Base-by-base conservation (phyloP, 2,329 filamentous ascomycete species). In the Arthrinium puccinioides region DNA sequence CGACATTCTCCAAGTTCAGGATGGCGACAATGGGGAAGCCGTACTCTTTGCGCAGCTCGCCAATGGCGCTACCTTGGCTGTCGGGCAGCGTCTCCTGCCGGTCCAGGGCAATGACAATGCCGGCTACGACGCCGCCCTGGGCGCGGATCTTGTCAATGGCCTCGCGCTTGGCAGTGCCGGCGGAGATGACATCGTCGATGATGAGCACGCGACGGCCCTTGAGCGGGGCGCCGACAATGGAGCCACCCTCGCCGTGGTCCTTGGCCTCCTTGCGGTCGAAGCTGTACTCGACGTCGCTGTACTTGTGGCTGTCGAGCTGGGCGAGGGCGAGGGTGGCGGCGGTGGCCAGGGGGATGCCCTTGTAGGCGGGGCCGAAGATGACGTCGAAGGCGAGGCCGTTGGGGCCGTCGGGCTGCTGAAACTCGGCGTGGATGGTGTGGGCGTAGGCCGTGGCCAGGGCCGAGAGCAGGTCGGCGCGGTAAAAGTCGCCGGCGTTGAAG, bases 221-320 rank as follows among this genome's bases (percentile, higher is more conserved):
- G 36, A 97, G 69, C 6, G 82, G 74, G 21, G 87, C 85, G 9
- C 92, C 92, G 11, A 97, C 89, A 53, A 97, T 94, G 58, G 78
- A 84, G 30, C 92, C 90, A 23, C 90, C 90, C 64, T 98, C 92
- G 30, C 92, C 90, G 60, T 97, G 90, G 55, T 87, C 85, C 70
- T 97, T 97, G 53, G 82, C 85, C 66, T 97, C 92, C 67, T 97
- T 97, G 55, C 92, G 79, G 66, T 97, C 94, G 66, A 94, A 97
- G 23, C 81, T 82, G 67, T 95, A 97, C 55, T 82, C 86, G 40
- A 85, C 71, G 29, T 72, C 64, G 39, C 76, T 77, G 62, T 84
- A 92, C 44, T 71, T 76, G 35, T 66, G 62, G 14, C 75, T 67
- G 44, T 87, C 79, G 9, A 88, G 64, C 52, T 81, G 74, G 37